phyloP scores from a whole-genome alignment of 2,329 filamentous ascomycete species.

The Alternaria sp. region DNA sequence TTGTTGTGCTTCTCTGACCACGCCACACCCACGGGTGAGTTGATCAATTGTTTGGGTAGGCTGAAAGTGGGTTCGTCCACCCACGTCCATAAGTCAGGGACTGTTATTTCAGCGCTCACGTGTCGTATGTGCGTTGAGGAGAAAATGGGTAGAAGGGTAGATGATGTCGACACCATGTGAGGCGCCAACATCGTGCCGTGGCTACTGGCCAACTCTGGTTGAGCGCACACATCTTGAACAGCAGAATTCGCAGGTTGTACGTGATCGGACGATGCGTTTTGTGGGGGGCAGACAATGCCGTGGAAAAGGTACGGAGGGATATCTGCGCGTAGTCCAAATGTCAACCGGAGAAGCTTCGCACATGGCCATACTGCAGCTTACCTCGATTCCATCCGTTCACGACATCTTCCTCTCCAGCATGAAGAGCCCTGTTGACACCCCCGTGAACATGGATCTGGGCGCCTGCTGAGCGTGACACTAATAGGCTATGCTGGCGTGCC shows the following conservation, averaged over 20 bases:
- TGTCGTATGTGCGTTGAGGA: constrained; percentile 1
- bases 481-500: neutral
- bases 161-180: neutral
- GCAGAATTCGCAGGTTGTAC: neutral
- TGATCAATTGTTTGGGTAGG: neutral
- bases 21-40: neutral
- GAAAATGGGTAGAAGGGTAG: neutral
- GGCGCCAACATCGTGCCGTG: constrained; percentile 1
- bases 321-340: neutral
- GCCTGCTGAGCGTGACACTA: neutral
- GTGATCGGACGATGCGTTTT: neutral
- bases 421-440: neutral
- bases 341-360: neutral
- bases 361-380: neutral
- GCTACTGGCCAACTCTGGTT: neutral
- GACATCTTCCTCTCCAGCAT: neutral
- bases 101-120: neutral
- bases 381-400: constrained; percentile 1
- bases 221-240: neutral
- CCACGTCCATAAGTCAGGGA: neutral
- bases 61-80: neutral
- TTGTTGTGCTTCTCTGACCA: constrained; percentile 2
- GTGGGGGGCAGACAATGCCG: neutral
- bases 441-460: neutral
- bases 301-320: neutral